phyloP scores from a whole-genome alignment of 345 rosid species.

The Lagerstroemia speciosa region DNA sequence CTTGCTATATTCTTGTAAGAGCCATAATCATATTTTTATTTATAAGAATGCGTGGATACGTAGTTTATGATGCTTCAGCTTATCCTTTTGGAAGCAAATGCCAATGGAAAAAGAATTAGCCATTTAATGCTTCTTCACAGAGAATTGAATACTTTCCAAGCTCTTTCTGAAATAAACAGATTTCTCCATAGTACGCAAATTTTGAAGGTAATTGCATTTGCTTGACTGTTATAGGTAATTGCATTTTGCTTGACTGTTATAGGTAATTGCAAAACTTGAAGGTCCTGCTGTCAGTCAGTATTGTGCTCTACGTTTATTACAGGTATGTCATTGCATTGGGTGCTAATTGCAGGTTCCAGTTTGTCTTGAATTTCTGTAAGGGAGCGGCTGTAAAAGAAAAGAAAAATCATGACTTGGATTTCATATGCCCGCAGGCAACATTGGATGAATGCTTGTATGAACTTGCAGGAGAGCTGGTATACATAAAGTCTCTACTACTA shows the following conservation, averaged over 20 bases:
- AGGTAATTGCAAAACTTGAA: slow-evolving; percentile 98
- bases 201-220: background rate
- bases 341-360: background rate
- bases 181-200: background rate
- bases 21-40: slow-evolving; percentile 11
- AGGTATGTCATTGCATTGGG: slow-evolving; percentile 36
- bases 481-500: slow-evolving; percentile 6
- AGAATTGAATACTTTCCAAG: background rate
- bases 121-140: background rate
- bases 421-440: slow-evolving; percentile 54
- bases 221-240: slow-evolving; percentile 50
- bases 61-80: background rate
- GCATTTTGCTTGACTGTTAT: slow-evolving; percentile 12
- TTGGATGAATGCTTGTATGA: slow-evolving; percentile 94
- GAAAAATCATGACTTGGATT: slow-evolving; percentile 11
- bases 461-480: slow-evolving; percentile 98
- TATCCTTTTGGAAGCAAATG: background rate
- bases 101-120: background rate
- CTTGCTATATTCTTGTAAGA: slow-evolving; percentile 96
- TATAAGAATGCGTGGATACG: background rate
- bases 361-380: slow-evolving; percentile 6
- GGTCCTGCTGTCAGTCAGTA: slow-evolving; percentile 98
- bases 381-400: slow-evolving; percentile 8
- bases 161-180: background rate
- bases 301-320: slow-evolving; percentile 82